Evolutionary conservation across 805 yeast species (phyloP).

Genomic region (Cyberlindnera japonica): DNA sequence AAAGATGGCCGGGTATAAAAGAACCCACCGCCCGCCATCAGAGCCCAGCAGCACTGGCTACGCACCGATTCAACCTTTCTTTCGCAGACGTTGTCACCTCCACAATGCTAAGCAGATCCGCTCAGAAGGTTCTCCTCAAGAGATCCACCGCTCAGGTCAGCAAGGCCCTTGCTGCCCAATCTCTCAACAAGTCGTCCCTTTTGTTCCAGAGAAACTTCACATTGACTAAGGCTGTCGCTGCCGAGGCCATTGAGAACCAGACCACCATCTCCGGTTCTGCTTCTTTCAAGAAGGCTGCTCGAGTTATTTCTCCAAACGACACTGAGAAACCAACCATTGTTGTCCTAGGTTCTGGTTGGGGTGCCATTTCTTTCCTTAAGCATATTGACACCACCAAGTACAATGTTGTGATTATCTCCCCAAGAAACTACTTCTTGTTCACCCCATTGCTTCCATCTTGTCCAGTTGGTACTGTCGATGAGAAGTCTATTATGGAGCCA

Average conservation of each 20-base stretch:
- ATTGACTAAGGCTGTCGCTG: constrained; percentile 9
- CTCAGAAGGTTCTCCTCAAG: constrained; percentile 16
- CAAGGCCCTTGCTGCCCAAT: constrained; percentile 10
- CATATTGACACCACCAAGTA: constrained; percentile 82
- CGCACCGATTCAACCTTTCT: too few relatives aligned
- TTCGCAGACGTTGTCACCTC: neutral
- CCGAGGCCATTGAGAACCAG: constrained; percentile 5
- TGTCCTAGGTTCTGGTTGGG: constrained; percentile 90
- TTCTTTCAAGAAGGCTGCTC: constrained; percentile 37
- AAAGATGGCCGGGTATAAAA: constrained; percentile 9
- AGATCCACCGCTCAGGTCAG: constrained; percentile 11
- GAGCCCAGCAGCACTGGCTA: too few relatives aligned
- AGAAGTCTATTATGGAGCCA: constrained; percentile 92
- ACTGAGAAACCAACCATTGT: constrained; percentile 46
- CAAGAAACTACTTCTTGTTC: constrained; percentile 90
- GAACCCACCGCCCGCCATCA: constrained; percentile 1
- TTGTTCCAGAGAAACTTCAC: constrained; percentile 13
- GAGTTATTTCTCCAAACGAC: constrained; percentile 32
- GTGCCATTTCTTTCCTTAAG: constrained; percentile 80
- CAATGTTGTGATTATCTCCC: constrained; percentile 86
- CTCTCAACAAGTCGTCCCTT: constrained; percentile 13
- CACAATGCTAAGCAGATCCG: constrained; percentile 14
- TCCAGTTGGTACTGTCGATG: constrained; percentile 88
- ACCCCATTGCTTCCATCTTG: constrained; percentile 91
- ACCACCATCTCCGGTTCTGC: constrained; percentile 31